Base-by-base conservation (phyloP, 176 grass and related monocot species). In the Typha latifolia region DNA sequence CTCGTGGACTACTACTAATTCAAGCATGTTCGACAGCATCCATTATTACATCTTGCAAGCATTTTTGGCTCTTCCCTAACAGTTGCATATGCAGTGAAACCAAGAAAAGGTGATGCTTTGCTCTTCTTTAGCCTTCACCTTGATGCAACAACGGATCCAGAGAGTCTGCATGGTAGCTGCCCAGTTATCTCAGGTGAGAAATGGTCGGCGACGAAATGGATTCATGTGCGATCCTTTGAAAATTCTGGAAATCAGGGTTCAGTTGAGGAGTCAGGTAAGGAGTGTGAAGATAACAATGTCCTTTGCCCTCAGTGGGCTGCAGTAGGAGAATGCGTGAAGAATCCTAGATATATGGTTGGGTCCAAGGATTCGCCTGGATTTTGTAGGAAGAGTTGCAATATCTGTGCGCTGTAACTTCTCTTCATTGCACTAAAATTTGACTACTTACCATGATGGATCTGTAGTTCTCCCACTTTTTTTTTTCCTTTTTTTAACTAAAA, bases 321-420 rank as follows among this genome's bases (percentile, higher is more conserved):
- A 3, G 80, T 79, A 16, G 93, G 93, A 22, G 93, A 96, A 73
- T 96, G 93, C 18, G 69, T 76, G 66, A 96, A 96, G 78, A 96
- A 91, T 74, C 92, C 88, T 24, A 69, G 63, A 64, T 96, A 96
- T 71, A 96, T 96, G 92, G 66, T 89, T 24, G 88, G 88, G 26
- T 85, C 72, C 74, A 91, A 86, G 29, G 85, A 80, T 69, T 80
- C 85, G 43, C 87, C 73, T 86, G 88, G 88, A 12, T 96, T 82
- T 75, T 91, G 92, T 77, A 75, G 75, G 69, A 91, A 91, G 78
- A 96, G 92, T 49, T 96, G 92, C 74, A 85, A 70, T 50, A 71
- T 86, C 7, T 96, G 88, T 47, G 53, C 62, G 1, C 49, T 82
- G 80, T 96, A 91, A 85, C 53, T 21, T 61, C 53, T 61, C 55